Conservation (phyloP, 805 yeast genomes). For the Maudiozyma serrabonitensis region DNA sequence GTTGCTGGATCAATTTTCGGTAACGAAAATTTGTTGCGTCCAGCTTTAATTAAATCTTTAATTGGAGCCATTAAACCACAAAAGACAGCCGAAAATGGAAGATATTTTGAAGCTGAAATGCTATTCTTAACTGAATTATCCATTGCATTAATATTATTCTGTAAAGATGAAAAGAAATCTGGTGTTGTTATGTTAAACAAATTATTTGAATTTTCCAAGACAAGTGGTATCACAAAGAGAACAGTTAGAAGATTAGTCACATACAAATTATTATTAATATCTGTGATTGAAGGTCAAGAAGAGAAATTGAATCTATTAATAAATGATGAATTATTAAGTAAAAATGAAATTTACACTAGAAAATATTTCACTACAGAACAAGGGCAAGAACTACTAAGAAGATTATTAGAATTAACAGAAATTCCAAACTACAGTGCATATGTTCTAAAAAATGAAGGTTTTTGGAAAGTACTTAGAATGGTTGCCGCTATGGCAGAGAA, state of each 20-base stretch:
- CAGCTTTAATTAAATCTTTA: slow-evolving; percentile 27
- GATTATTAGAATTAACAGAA: slow-evolving; percentile 30
- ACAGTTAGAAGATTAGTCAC: slow-evolving; percentile 27
- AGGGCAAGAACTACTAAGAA: slow-evolving; percentile 36
- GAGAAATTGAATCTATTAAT: slow-evolving; percentile 15
- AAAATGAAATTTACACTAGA: slow-evolving; percentile 27
- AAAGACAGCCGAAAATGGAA: slow-evolving; percentile 21
- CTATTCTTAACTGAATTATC: slow-evolving; percentile 40
- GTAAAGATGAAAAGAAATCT: slow-evolving; percentile 27
- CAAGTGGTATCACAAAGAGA: slow-evolving; percentile 16
- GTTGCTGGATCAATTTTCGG: slow-evolving; percentile 46
- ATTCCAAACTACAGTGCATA: slow-evolving; percentile 15
- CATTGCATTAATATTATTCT: slow-evolving; percentile 21
- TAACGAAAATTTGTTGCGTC: slow-evolving; percentile 30
- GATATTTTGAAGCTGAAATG: slow-evolving; percentile 38
- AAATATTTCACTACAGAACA: slow-evolving; percentile 34
- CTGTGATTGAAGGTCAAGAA: slow-evolving; percentile 18
- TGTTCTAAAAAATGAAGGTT: slow-evolving; percentile 43
- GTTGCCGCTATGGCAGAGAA: slow-evolving; percentile 38
- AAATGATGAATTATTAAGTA: slow-evolving; percentile 22
- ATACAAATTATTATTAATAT: slow-evolving; percentile 31
- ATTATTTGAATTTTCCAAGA: slow-evolving; percentile 10
- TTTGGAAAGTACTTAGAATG: slow-evolving; percentile 45
- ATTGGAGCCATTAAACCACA: slow-evolving; percentile 30
- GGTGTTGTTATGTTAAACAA: slow-evolving; percentile 15